These are phyloP conservation scores for Schrenkiella parvula DNA, from an alignment of 345 rosid species.

Conservation along the genomic window DNA sequence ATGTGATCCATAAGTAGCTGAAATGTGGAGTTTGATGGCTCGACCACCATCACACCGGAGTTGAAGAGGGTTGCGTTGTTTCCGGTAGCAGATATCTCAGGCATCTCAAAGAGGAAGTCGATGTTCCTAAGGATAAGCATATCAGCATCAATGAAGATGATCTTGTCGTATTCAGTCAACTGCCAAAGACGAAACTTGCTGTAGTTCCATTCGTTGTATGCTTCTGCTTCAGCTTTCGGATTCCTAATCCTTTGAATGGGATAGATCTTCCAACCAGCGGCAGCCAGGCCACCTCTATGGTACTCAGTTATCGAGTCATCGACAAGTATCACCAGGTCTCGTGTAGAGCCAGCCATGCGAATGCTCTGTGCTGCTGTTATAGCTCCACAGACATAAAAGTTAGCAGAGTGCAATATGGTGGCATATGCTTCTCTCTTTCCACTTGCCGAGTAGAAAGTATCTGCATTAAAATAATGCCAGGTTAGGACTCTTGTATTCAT, in stretches of 20 bases:
- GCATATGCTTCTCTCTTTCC: conserved; percentile 79
- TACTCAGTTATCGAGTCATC: conserved; percentile 70
- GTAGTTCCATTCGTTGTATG: conserved; percentile 93
- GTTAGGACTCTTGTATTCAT: not conserved
- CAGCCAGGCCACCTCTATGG: conserved; percentile 72
- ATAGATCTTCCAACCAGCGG: conserved; percentile 85
- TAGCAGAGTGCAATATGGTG: conserved; percentile 87
- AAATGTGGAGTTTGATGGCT: conserved; percentile 86
- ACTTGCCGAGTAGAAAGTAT: conserved; percentile 56
- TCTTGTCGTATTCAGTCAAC: conserved; percentile 82
- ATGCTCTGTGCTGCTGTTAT: conserved; percentile 83
- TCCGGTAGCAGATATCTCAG: conserved; percentile 77
- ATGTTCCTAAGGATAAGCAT: conserved; percentile 80
- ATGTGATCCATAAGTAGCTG: conserved; percentile 83
- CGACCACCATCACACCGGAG: conserved; percentile 87
- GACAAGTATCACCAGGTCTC: conserved; percentile 88
- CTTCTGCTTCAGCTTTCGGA: conserved; percentile 76
- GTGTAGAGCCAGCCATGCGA: conserved; percentile 83
- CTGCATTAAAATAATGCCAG: conserved; percentile 37
- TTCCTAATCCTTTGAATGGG: conserved; percentile 74
- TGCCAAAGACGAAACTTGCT: conserved; percentile 96
- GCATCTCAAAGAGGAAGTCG: conserved; percentile 87
- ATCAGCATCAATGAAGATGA: conserved; percentile 89
- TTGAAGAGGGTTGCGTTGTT: conserved; percentile 85
- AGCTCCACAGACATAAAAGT: conserved; percentile 82